These are phyloP conservation scores for Hanseniaspora gamundiae DNA, from an alignment of 1,139 yeast species.

Conservation along the genomic window DNA sequence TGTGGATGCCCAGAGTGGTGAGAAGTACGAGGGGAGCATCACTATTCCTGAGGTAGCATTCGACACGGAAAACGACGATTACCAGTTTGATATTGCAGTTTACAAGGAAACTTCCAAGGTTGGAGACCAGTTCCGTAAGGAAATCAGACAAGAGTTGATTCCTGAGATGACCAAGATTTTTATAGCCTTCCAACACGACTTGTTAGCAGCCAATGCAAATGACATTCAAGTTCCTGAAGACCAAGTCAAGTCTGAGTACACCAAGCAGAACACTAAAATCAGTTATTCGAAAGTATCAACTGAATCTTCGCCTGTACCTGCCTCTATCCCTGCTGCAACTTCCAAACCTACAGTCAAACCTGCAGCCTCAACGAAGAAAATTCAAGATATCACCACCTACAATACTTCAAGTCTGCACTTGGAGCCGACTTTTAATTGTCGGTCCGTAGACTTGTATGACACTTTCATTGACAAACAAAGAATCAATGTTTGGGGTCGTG, in stretches of 20 bases:
- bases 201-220: conserved; percentile 63
- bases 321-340: conserved; percentile 12
- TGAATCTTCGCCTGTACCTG: conserved; percentile 10
- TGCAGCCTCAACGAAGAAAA: no score
- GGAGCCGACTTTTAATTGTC: conserved; percentile 72
- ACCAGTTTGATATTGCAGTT: conserved; percentile 66
- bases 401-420: conserved; percentile 72
- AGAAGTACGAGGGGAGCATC: conserved; percentile 51
- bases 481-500: conserved; percentile 82
- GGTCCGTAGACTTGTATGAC: conserved; percentile 71
- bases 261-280: conserved; percentile 49
- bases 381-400: conserved; percentile 39
- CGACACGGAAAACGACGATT: conserved; percentile 75
- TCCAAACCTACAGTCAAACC: no score
- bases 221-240: conserved; percentile 75
- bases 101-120: conserved; percentile 41
- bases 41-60: conserved; percentile 90
- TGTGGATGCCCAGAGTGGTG: conserved; percentile 18
- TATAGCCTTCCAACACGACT: conserved; percentile 59
- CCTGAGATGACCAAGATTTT: conserved; percentile 58
- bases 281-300: conserved; percentile 12
- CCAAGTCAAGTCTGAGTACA: conserved; percentile 53
- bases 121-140: conserved; percentile 30
- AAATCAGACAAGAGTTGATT: conserved; percentile 47
- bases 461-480: conserved; percentile 68